Base-by-base conservation (phyloP, 2,329 filamentous ascomycete species). In the Cordyceps pruinosa region DNA sequence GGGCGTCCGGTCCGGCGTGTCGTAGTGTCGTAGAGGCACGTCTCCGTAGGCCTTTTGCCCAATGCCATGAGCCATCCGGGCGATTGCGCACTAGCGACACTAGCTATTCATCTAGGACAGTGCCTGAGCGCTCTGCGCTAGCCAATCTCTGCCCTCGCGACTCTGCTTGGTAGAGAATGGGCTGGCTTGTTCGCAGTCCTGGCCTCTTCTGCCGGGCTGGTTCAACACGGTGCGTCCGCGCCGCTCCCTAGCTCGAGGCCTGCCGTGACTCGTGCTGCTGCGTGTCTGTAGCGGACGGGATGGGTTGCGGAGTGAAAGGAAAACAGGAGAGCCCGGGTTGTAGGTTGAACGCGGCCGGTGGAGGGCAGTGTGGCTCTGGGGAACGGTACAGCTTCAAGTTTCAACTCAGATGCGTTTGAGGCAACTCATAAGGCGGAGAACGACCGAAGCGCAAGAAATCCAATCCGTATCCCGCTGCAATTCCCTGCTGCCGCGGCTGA, bases 61-160 rank as follows among this genome's bases (percentile, higher is more conserved):
- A 10, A 21, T 9, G 15, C n/a, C 10, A 21, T n/a, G 15, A 12
- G 44, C 26, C 34, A n/a, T 17, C 8, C 13, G n/a, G 5, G 17
- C 26, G 19, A 53, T 44, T 32, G 25, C 15, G 39, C 50, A 32
- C 37, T 52, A 42, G 49, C 34, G 26, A 30, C 49, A 39, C 49
- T 52, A 52, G 37, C 49, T 44, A 41, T 51, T 51, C 21, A 51
- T 51, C 49, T 30, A 51, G 49, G 35, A 17, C 23, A 28, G 49
- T 51, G 49, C 35, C 35, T 51, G 35, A 30, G 48, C 48, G 30
- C 48, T n/a, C 15, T 30, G 21, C 25, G 15, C 25, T 19, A 30
- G 25, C 30, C 4, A 15, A n/a, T n/a, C 15, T 12, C 25, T 45
- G 42, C 39, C 19, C n/a, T n/a, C n/a, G n/a, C n/a, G n/a, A n/a